Conservation (phyloP, 2,329 filamentous ascomycete genomes). For the Cladosporium colombiae region DNA sequence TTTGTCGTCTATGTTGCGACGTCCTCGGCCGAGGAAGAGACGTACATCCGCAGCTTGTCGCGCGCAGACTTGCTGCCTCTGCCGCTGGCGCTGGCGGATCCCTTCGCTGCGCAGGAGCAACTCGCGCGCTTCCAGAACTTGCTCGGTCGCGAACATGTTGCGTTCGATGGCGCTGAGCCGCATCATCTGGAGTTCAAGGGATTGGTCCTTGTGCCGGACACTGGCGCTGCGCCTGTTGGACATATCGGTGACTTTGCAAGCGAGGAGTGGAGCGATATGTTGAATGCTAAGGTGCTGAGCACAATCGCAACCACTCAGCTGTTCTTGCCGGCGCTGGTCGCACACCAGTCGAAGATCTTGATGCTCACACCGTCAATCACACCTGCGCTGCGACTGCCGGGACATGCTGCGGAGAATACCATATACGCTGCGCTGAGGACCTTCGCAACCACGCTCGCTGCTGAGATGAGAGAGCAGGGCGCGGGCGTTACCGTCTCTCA, state of each 20-base stretch:
- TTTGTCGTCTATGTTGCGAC: constrained; percentile 94
- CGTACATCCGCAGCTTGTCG: constrained; percentile 72
- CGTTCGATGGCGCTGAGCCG: constrained; percentile 72
- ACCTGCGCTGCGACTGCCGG: constrained; percentile 74
- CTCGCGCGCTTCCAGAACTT: constrained; percentile 71
- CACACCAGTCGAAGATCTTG: constrained; percentile 65
- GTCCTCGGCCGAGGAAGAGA: constrained; percentile 80
- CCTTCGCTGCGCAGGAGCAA: constrained; percentile 65
- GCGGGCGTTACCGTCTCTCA: constrained; percentile 72
- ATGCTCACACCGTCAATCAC: constrained; percentile 80
- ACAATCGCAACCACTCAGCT: constrained; percentile 86
- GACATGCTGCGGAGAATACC: constrained; percentile 82
- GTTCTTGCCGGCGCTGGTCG: constrained; percentile 64
- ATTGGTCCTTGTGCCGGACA: constrained; percentile 78
- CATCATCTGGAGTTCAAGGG: constrained; percentile 77
- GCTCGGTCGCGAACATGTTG: constrained; percentile 72
- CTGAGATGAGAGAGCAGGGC: constrained; percentile 73
- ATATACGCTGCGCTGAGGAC: constrained; percentile 84
- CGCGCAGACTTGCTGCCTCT: constrained; percentile 80
- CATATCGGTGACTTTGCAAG: constrained; percentile 83
- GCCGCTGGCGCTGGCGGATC: constrained; percentile 78
- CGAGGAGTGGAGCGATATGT: constrained; percentile 80
- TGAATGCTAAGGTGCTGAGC: constrained; percentile 88
- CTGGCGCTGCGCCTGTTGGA: constrained; percentile 70
- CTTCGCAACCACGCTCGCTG: constrained; percentile 77